Base-by-base conservation (phyloP, 2,329 filamentous ascomycete genomes). In the Microdochium nivale region DNA sequence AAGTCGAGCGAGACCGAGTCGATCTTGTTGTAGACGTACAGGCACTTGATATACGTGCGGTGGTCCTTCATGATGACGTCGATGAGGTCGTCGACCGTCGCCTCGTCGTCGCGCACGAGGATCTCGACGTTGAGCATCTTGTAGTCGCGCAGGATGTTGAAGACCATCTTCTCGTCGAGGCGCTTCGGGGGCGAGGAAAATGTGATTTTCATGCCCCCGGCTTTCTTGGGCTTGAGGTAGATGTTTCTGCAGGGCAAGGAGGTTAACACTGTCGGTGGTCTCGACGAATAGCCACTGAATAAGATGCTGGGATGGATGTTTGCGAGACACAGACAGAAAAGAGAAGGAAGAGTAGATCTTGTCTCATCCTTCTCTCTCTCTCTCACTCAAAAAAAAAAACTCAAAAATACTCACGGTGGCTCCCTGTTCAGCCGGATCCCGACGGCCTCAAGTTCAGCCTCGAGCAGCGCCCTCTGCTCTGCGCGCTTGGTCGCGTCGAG, bases 11-110 rank as follows among this genome's bases (percentile, higher is more conserved):
- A 92, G 54, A 99, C 88, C 67, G 83, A 86, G 73, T 99, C 94
- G 72, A 99, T 95, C 74, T 99, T 99, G 86, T 99, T 99, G 83
- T 99, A 99, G 30, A 97, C 92, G 72, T 99, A 99, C 30, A 99
- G 79, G 65, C 89, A 86, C 67, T 78, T 83, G 75, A 99, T 96
- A 76, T 99, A 99, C 70, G 95, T 99, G 65, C 94, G 79, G 75
- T 99, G 94, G 66, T 96, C 90, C 70, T 94, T 95, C 92, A 97
- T 97, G 71, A 99, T 96, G 55, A 96, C 90, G 69, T 99, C 94
- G 73, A 99, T 99, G 69, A 99, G 88, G 70, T 99, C 92, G 72
- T 99, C 94, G 33, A 99, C 90, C 1, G 94, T 97, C 40, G 87
- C 90, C 66, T 95, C 84, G 65, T 99, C 94, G 66, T 99, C 94